Conservation (phyloP, 1,139 yeast species). For the Pichia cactophila region DNA sequence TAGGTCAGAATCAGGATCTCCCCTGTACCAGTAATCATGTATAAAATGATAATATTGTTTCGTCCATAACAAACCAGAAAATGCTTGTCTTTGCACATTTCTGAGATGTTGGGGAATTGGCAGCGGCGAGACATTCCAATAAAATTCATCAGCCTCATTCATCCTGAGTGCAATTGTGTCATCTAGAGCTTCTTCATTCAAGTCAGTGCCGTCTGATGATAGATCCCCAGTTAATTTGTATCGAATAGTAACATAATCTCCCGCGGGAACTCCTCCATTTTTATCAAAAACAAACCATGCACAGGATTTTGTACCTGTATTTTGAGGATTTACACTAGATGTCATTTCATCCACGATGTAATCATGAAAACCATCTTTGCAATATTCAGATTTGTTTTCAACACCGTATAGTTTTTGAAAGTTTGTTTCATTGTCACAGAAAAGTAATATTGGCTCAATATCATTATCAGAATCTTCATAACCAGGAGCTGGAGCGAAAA, state of each 20-base stretch:
- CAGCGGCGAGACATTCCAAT: constrained; percentile 82
- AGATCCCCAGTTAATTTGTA: constrained; percentile 46
- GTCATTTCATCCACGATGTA: constrained; percentile 55
- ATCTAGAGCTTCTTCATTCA: constrained; percentile 77
- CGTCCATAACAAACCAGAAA: constrained; percentile 91
- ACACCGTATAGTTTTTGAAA: constrained; percentile 57
- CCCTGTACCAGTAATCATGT: constrained; percentile 81
- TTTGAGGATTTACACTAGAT: constrained; percentile 60
- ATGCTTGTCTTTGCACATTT: constrained; percentile 87
- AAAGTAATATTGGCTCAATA: constrained; percentile 67
- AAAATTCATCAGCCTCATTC: constrained; percentile 89
- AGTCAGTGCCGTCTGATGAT: constrained; percentile 36
- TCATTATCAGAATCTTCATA: constrained; percentile 49
- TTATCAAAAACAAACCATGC: constrained; percentile 79
- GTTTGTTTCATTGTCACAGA: constrained; percentile 89
- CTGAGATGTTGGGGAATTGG: constrained; percentile 80
- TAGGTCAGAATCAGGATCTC: constrained; percentile 70
- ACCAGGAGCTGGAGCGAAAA: constrained; percentile 90
- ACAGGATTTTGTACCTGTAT: constrained; percentile 65
- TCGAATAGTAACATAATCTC: constrained; percentile 82
- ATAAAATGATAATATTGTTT: constrained; percentile 89
- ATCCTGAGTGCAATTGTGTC: constrained; percentile 65
- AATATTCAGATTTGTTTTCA: constrained; percentile 51
- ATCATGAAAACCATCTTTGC: constrained; percentile 91
- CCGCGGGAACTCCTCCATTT: constrained; percentile 74